A percentile compares a stretch with the other conserved stretches of the same genome.
Conservation (phyloP, 306 rosid species). For the Glycine latifolia region DNA sequence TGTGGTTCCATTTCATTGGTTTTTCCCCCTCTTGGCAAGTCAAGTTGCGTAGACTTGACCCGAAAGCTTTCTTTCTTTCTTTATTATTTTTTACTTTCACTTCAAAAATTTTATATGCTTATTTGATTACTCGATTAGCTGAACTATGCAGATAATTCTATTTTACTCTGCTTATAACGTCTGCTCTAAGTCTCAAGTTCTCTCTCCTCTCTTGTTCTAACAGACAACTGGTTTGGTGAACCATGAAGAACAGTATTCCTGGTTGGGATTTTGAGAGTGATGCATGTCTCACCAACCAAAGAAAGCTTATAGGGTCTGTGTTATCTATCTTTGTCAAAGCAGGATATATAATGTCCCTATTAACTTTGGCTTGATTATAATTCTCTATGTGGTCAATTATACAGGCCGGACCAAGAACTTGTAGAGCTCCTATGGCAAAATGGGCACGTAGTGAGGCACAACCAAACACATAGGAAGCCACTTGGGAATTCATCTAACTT, state of each 20-base stretch:
- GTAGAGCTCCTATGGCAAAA: conserved; percentile 85
- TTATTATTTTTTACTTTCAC: conserved; percentile 7
- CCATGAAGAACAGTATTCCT: conserved; percentile 69
- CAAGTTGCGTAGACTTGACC: conserved; percentile 29
- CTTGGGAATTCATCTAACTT: conserved; percentile 46
- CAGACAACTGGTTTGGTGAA: conserved; percentile 56
- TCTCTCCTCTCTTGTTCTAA: conserved; percentile 41
- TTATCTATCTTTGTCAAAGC: conserved; percentile 46
- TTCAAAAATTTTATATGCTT: conserved; percentile 12
- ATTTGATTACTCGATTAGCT: conserved; percentile 24
- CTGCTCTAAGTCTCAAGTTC: conserved; percentile 25
- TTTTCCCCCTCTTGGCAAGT: conserved; percentile 15
- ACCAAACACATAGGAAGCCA: conserved; percentile 65
- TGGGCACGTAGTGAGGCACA: conserved; percentile 83
- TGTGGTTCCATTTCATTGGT: conserved; percentile 23
- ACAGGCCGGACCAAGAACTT: conserved; percentile 75
- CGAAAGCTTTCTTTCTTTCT: not conserved
- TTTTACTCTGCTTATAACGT: conserved; percentile 39
- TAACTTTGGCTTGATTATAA: conserved; percentile 29
- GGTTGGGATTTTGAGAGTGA: conserved; percentile 74
- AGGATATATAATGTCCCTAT: not conserved
- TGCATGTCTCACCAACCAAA: conserved; percentile 56
- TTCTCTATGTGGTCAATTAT: conserved; percentile 43
- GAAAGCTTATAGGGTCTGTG: conserved; percentile 72
- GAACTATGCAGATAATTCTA: conserved; percentile 35